Percentiles rank a stretch among this genome's conserved stretches.
These are phyloP conservation scores for Eucalyptus polybractea DNA, from an alignment of 345 rosid species.

Conservation along the genomic window DNA sequence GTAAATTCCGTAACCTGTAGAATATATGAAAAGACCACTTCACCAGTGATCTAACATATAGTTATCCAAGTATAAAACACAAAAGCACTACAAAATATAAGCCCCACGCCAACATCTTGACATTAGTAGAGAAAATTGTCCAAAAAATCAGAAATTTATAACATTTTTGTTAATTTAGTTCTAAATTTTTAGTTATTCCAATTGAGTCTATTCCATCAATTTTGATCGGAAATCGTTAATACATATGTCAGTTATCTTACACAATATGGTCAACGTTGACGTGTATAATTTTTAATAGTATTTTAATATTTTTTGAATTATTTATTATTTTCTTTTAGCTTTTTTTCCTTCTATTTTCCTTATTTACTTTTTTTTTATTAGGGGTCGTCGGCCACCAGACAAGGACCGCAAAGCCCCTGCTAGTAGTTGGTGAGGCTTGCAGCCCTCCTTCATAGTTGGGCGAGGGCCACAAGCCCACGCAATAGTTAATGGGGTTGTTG, in stretches of 20 bases:
- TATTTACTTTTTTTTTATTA: neutral
- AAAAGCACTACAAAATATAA: neutral
- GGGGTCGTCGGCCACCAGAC: rapidly evolving
- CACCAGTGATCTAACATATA: neutral
- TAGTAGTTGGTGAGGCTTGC: neutral
- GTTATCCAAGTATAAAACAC: neutral
- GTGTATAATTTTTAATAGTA: neutral
- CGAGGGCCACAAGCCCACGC: neutral
- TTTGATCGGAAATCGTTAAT: rapidly evolving
- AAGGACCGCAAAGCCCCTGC: rapidly evolving
- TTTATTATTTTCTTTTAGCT: neutral
- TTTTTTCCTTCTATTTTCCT: neutral
- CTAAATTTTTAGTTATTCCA: neutral
- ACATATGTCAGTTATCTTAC: rapidly evolving
- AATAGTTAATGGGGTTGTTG: neutral
- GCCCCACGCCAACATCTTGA: neutral
- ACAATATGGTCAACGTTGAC: rapidly evolving
- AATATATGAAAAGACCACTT: neutral
- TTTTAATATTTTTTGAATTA: no score
- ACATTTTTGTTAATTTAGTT: neutral
- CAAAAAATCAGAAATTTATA: neutral
- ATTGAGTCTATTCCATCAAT: rapidly evolving
- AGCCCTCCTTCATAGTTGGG: neutral
- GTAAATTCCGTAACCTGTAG: neutral
- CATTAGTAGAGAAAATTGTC: neutral